These are phyloP conservation scores for Musa balbisiana DNA, from an alignment of 202 grass and related monocot species.

Conservation along the genomic window DNA sequence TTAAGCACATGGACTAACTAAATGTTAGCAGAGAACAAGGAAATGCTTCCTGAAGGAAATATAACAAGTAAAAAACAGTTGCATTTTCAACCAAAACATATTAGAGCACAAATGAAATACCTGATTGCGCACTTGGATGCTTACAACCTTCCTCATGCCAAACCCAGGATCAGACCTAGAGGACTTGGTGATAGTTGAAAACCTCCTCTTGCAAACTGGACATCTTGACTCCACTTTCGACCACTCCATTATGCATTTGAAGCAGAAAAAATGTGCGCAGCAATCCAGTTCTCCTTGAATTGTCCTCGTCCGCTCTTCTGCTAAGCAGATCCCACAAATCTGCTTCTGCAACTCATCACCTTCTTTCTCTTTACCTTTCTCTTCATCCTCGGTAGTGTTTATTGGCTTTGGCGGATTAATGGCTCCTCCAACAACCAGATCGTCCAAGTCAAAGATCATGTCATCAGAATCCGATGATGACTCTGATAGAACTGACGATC, in stretches of 20 bases:
- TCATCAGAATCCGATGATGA: conserved; percentile 45
- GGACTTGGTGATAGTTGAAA: conserved; percentile 74
- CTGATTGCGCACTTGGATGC: conserved; percentile 76
- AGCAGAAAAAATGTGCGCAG: conserved; percentile 93
- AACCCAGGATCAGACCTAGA: conserved; percentile 47
- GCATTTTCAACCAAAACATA: background rate
- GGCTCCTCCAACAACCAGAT: conserved; percentile 18
- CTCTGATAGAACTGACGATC: background rate
- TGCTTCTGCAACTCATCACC: conserved; percentile 40
- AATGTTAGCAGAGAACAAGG: background rate
- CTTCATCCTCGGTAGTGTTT: conserved; percentile 35
- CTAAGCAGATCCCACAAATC: conserved; percentile 79
- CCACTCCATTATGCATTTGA: conserved; percentile 84
- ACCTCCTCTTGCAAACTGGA: conserved; percentile 79
- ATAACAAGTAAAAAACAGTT: background rate
- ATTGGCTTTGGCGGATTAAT: conserved; percentile 8
- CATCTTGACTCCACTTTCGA: conserved; percentile 88
- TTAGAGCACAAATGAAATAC: conserved; percentile 34
- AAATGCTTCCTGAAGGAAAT: background rate
- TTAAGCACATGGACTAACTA: background rate
- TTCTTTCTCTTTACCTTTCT: conserved; percentile 47
- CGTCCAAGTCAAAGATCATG: conserved; percentile 33
- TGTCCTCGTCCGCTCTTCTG: conserved; percentile 59
- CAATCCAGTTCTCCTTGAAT: conserved; percentile 68
- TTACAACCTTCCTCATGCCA: conserved; percentile 50